Evolutionary conservation across 805 yeast genomes (phyloP).

Genomic region (Saitoella complicata): DNA sequence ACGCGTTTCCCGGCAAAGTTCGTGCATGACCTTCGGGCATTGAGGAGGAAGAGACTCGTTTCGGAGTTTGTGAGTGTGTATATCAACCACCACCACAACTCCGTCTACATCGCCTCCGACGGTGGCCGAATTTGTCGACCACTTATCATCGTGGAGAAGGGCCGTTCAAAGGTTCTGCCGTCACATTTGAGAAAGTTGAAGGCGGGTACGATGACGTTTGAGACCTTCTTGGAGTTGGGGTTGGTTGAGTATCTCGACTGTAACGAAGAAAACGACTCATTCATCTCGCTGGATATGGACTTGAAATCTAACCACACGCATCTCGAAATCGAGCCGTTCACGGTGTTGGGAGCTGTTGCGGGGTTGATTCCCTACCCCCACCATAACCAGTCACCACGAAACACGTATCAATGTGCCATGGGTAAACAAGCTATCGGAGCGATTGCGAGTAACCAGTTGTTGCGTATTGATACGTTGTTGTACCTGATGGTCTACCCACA

Average conservation of each 20-base stretch:
- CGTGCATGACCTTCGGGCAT: constrained; percentile 56
- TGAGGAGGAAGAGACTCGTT: constrained; percentile 71
- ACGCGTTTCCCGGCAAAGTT: constrained; percentile 77
- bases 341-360: constrained; percentile 83
- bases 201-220: constrained; percentile 67
- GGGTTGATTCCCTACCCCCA: constrained; percentile 86
- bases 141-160: constrained; percentile 66
- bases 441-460: constrained; percentile 89
- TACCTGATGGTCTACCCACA: constrained; percentile 98
- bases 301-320: constrained; percentile 51
- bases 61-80: constrained; percentile 86
- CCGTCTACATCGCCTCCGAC: constrained; percentile 96
- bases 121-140: constrained; percentile 99
- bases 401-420: constrained; percentile 89
- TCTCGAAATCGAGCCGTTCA: constrained; percentile 88
- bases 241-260: constrained; percentile 91
- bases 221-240: constrained; percentile 73
- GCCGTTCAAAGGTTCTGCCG: constrained; percentile 51
- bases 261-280: constrained; percentile 90
- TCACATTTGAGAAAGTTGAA: constrained; percentile 49
- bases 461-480: constrained; percentile 83
- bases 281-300: constrained; percentile 68
- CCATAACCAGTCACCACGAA: constrained; percentile 84
- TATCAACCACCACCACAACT: constrained; percentile 73
- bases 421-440: constrained; percentile 99